Evolutionary conservation across 2,329 filamentous ascomycete species (phyloP), one percentile per base, ranked within the genome.

Genomic region (Trichoderma sp.): DNA sequence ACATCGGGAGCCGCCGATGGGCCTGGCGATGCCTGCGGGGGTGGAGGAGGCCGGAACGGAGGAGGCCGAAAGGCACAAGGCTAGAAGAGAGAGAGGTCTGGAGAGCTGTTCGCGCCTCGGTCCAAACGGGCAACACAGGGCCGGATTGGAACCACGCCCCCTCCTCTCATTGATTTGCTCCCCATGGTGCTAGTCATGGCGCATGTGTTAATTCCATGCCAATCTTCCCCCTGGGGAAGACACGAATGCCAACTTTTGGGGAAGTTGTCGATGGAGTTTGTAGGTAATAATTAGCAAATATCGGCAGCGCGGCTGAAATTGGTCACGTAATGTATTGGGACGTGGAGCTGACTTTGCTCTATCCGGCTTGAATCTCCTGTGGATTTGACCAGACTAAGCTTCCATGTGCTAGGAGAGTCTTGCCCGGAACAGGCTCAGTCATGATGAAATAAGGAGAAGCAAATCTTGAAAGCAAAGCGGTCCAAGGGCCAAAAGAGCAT

Each of bases 221-320:
- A 16, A 16, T 64, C 27, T 33, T 29, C 65, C 66, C 69, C 41
- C 29, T 24, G 38, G 69, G 59, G 24, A 27, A 53, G 7, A 60
- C 29, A 62, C 33, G 9, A 35, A 71, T 62, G 68, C 38, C 50
- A 56, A n/a, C 24, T 21, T 21, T 35, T 56, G 65, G 66, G 31
- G 50, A 24, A 38, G 8, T 38, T 69, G 45, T 11, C 12, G 16
- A 60, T 41, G 50, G 67, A 35, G 33, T 71, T 71, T 21, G 41
- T 73, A 73, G 71, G 71, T 73, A 65, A 73, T 73, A n/a, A 73
- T 73, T 73, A 73, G 41, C 60, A 73, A 73, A 73, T 65, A 11
- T n/a, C 69, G 18, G n/a, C 41, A 53, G 38, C 14, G 5, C 27
- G 59, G 59, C 27, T 53, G 41, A 38, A 65, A 38, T 50, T 24